Conservation (phyloP, 495 filamentous ascomycete species). For the Penicillium canariense region DNA sequence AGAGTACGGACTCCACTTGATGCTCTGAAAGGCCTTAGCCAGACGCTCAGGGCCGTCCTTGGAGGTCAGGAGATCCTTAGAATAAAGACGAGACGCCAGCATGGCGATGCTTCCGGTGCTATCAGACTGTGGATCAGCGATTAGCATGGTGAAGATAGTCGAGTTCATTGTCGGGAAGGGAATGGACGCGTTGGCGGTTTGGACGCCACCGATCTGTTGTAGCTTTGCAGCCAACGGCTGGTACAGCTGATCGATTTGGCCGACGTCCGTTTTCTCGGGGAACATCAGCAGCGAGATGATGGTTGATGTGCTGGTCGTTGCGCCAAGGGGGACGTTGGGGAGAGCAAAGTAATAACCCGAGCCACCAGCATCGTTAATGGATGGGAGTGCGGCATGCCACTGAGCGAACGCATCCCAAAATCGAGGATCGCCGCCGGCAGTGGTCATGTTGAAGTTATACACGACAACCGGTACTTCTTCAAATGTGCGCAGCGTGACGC, state of each 20-base stretch:
- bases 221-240: constrained; percentile 20
- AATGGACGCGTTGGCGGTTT: constrained; percentile 8
- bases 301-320: constrained; percentile 13
- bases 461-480: constrained; percentile 34
- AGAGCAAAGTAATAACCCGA: constrained; percentile 38
- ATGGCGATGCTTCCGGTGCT: constrained; percentile 17
- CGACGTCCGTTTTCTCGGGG: constrained; percentile 22
- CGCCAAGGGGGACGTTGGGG: constrained; percentile 18
- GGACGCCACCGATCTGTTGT: constrained; percentile 13
- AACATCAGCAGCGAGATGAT: constrained; percentile 22
- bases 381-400: constrained; percentile 27
- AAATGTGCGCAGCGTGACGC: constrained; percentile 42
- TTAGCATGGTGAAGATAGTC: constrained; percentile 15
- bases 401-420: constrained; percentile 36
- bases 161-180: constrained; percentile 21
- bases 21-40: constrained; percentile 18
- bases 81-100: constrained; percentile 31
- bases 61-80: constrained; percentile 27
- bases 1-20: constrained; percentile 12
- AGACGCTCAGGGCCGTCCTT: constrained; percentile 26
- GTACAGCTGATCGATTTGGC: constrained; percentile 16
- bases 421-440: constrained; percentile 5
- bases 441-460: constrained; percentile 31
- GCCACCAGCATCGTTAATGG: constrained; percentile 34
- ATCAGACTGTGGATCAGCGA: constrained; percentile 18